Base-by-base conservation (phyloP, 2,329 filamentous ascomycete genomes). In the Cryoendolithus antarcticus region DNA sequence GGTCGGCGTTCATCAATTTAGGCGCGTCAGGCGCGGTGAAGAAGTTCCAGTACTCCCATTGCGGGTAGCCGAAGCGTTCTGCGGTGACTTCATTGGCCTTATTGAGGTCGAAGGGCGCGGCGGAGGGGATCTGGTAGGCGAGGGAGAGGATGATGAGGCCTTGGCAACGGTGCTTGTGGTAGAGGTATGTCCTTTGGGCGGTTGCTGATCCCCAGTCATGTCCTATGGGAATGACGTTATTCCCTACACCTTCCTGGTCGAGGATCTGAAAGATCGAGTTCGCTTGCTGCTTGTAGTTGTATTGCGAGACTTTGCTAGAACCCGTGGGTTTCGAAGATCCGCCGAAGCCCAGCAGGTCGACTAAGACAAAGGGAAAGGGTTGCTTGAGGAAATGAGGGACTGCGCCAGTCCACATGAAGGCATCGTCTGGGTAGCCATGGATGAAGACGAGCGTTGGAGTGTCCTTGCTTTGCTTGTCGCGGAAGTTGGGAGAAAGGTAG, bases 371-470 rank as follows among this genome's bases (percentile, higher is more conserved):
- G 4, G 49, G 51, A 28, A 52, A 56, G 6, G 44, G 48, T 2
- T 52, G 39, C 4, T 47, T 34, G 27, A 50, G 38, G 10, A 56
- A 43, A 7, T 47, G 48, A 8, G 52, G 50, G 2, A 55, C 37
- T 9, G 50, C 50, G 10, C 51, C 49, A 12, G 58, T 51, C 69
- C 67, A 74, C 40, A 70, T 58, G 7, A 56, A 57, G 0, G 68
- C 65, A 36, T 62, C 54, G 45, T 71, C 67, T 4, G 71, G 71
- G 44, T 64, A 74, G 42, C 71, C 70, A 54, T 74, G 71, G 6
- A 65, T 31, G 30, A 57, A 53, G 30, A 70, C 56, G 4, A 69
- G 46, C 12, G 68, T 52, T 27, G 51, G 53, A 4, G 48, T 37
- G 13, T 48, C 40, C 11, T 47, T 38, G 11, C 43, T 37, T 10